phyloP scores from a whole-genome alignment of 2,329 filamentous ascomycete species.

The Tolypocladium tropicale region DNA sequence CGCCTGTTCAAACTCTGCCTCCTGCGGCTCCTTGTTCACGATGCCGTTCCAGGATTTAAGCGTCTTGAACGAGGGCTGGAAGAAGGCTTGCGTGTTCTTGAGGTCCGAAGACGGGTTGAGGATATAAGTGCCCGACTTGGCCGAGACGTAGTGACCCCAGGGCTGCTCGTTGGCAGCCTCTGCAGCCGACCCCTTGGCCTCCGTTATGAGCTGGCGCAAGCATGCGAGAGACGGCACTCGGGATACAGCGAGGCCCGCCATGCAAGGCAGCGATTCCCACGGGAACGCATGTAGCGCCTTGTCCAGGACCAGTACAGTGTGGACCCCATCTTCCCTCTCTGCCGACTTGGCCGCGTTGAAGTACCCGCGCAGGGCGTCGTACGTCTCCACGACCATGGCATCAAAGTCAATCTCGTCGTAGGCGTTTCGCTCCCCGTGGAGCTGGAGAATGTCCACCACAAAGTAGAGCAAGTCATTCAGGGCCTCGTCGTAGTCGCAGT shows the following conservation, averaged over 20 bases:
- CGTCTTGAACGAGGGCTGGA: slow-evolving; percentile 51
- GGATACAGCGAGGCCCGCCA: slow-evolving; percentile 69
- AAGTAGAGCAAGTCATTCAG: slow-evolving; percentile 93
- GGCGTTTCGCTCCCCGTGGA: slow-evolving; percentile 90
- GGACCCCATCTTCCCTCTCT: slow-evolving; percentile 35
- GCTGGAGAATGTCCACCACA: slow-evolving; percentile 90
- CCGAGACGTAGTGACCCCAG: slow-evolving; percentile 44
- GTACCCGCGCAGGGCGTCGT: slow-evolving; percentile 75
- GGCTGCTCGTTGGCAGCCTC: slow-evolving; percentile 7
- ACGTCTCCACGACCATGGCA: slow-evolving; percentile 74
- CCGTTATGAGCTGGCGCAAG: slow-evolving; percentile 64
- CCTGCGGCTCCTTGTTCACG: slow-evolving; percentile 58
- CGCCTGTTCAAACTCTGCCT: slow-evolving; percentile 63
- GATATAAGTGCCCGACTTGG: slow-evolving; percentile 59
- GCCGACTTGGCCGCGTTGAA: slow-evolving; percentile 41
- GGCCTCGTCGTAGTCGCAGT: slow-evolving; percentile 71
- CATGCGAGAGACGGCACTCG: slow-evolving; percentile 80
- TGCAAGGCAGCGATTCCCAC: slow-evolving; percentile 89
- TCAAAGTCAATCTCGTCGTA: slow-evolving; percentile 98
- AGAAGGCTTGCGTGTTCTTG: slow-evolving; percentile 64
- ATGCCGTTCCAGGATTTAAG: slow-evolving; percentile 67
- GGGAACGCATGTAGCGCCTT: slow-evolving; percentile 86
- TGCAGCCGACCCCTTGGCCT: slow-evolving; percentile 20
- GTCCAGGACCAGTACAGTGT: slow-evolving; percentile 85
- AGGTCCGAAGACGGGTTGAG: slow-evolving; percentile 86